A percentile compares a stretch with the other conserved stretches of the same genome.
Conservation (phyloP, 306 rosid genomes). For the Rosa multiflora region DNA sequence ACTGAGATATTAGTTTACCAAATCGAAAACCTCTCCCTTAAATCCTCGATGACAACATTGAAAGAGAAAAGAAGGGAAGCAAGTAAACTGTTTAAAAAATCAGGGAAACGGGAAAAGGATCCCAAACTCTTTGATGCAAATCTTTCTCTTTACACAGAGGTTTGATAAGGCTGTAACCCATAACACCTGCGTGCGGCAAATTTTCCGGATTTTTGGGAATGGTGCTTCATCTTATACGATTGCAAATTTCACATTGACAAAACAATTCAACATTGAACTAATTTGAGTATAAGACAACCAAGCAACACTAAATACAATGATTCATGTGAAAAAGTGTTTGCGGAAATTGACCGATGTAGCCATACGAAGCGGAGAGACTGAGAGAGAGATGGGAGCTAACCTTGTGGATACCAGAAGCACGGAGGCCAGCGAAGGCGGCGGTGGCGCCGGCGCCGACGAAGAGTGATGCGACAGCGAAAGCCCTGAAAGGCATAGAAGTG, state of each 20-base stretch:
- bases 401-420: constrained; percentile 56
- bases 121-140: not conserved
- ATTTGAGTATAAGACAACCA: not conserved
- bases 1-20: not conserved
- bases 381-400: constrained; percentile 23
- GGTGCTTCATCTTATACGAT: not conserved
- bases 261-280: too few relatives aligned
- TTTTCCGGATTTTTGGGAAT: not conserved
- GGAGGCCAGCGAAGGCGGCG: constrained; percentile 53
- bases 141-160: not conserved
- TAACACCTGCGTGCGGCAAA: not conserved
- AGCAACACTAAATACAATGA: too few relatives aligned
- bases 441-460: constrained; percentile 69
- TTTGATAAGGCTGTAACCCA: not conserved
- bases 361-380: not conserved
- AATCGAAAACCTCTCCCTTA: not conserved
- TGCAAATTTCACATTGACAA: too few relatives aligned
- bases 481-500: constrained; percentile 68
- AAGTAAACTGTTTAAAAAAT: not conserved
- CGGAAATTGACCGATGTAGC: too few relatives aligned
- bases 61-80: not conserved
- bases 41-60: not conserved
- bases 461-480: constrained; percentile 86
- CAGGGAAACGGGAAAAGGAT: not conserved
- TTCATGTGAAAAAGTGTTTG: too few relatives aligned